Evolutionary conservation across 2,329 filamentous ascomycete genomes (phyloP), one percentile per base, ranked within the genome.

Genomic region (Nakataea oryzae): DNA sequence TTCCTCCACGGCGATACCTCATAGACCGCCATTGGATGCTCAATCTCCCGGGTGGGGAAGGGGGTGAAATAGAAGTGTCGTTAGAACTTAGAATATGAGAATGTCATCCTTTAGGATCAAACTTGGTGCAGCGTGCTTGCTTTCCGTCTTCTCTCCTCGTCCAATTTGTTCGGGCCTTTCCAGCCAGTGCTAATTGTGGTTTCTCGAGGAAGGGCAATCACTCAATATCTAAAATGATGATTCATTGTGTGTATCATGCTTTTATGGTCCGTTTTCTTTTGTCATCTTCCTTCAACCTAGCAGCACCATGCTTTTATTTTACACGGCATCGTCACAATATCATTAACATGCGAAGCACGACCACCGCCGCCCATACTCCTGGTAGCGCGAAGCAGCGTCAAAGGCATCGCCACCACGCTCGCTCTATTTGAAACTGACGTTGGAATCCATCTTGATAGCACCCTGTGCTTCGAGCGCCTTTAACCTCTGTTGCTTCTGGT

Each of bases 401-500:
- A 11, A 12, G 30, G 30, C 30, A 32, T 12, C 30, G 30, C 30
- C 8, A 11, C 30, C 2, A 6, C 7, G 2, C 11, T 3, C 41
- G 41, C 41, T 28, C n/a, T 61, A 55, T 30, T 55, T 57, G 32
- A 61, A 61, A 26, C 24, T 41, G 60, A 57, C 54, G 17, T 61
- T 29, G 3, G 54, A 47, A 54, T 65, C 62, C 72, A 90, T 80
- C 74, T 83, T 80, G 66, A 82, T 79, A 14, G 89, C 90, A 65
- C 89, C 89, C 73, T 93, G 88, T 58, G 81, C 82, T 72, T 88
- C 82, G 69, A 96, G 83, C 71, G 86, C 85, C 69, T 89, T 87
- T 66, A 96, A 78, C 28, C 91, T 89, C 75, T 87, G 81, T 70
- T 90, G 88, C 75, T 93, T 91, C 69, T 96, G 90, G 71, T 90